These are phyloP conservation scores for Candida oleophila DNA, from an alignment of 805 yeast species.

Conservation along the genomic window DNA sequence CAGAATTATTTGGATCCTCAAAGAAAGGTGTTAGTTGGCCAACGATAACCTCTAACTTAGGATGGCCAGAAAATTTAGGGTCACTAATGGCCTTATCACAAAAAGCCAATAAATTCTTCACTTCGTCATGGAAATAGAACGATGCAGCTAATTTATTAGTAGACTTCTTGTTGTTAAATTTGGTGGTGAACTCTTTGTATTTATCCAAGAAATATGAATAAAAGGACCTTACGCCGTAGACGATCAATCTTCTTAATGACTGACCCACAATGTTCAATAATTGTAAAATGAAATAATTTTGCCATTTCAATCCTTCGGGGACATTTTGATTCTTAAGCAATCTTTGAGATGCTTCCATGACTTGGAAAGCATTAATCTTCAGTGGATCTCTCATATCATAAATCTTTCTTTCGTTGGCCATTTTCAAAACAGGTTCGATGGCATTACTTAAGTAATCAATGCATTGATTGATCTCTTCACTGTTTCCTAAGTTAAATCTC, in stretches of 20 bases:
- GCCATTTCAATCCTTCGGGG: slow-evolving; percentile 75
- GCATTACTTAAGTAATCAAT: slow-evolving; percentile 60
- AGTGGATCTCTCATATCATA: slow-evolving; percentile 67
- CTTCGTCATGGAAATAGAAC: slow-evolving; percentile 54
- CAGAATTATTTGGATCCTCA: slow-evolving; percentile 25
- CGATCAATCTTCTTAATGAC: slow-evolving; percentile 62
- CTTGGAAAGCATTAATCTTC: slow-evolving; percentile 65
- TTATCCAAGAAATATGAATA: slow-evolving; percentile 64
- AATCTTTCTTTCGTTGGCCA: slow-evolving; percentile 62
- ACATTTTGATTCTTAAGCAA: slow-evolving; percentile 51
- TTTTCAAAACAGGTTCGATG: slow-evolving; percentile 59
- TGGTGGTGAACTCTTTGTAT: slow-evolving; percentile 55
- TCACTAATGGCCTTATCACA: slow-evolving; percentile 46
- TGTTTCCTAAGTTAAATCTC: slow-evolving; percentile 53
- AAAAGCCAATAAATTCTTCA: slow-evolving; percentile 42
- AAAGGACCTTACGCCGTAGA: slow-evolving; percentile 82
- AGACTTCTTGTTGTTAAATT: slow-evolving; percentile 55
- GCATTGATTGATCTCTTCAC: slow-evolving; percentile 55
- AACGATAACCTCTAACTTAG: slow-evolving; percentile 62
- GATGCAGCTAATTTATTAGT: slow-evolving; percentile 61
- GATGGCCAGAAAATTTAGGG: slow-evolving; percentile 55
- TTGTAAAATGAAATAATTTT: slow-evolving; percentile 59
- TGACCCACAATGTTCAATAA: slow-evolving; percentile 72
- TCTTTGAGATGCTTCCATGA: slow-evolving; percentile 66
- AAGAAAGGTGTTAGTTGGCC: slow-evolving; percentile 61